Base-by-base conservation (phyloP, 2,329 filamentous ascomycete genomes). In the Xylaria sp. region DNA sequence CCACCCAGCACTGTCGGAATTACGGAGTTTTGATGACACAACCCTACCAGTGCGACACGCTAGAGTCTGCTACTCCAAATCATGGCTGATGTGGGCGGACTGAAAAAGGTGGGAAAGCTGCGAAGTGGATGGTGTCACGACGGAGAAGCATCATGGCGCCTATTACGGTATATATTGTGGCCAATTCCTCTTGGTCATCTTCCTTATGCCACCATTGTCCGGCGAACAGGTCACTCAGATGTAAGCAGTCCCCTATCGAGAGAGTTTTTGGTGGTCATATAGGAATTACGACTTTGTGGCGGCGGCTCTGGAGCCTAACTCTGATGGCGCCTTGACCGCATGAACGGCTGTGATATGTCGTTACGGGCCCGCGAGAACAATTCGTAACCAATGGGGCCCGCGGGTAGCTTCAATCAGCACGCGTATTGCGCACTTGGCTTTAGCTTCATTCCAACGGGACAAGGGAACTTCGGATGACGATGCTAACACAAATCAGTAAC, bases 361-460 rank as follows among this genome's bases (percentile, higher is more conserved):
- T 19, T 19, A 47, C 40, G 40, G 19, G 42, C 35, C 49, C 12
- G 17, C 9, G 14, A 19, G 42, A 33, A 15, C 15, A 38, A 38
- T 21, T 15, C 9, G 45, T 35, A 42, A 43, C 52, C 46, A 52
- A 57, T 57, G 53, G 42, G 40, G 25, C 40, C 33, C 54, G 38
- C 6, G 46, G 23, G 9, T 7, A 61, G 47, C 40, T 47, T 50
- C 42, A 54, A 33, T 25, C 21, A 33, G 12, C n/a, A n/a, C n/a
- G n/a, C n/a, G n/a, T 35, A 37, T 40, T 46, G 31, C 43, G 6
- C 25, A 21, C 43, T 47, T 49, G 17, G 11, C 42, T 42, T 50
- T 61, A 61, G 59, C 59, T 57, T 57, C 53, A 25, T 42, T 61
- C 53, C 59, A 61, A 61, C 59, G 59, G 47, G 53, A 57, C 53